Evolutionary conservation across 306 rosid genomes (phyloP), one percentile per base, ranked within the genome.

Genomic region (Dalbergia cultrata): DNA sequence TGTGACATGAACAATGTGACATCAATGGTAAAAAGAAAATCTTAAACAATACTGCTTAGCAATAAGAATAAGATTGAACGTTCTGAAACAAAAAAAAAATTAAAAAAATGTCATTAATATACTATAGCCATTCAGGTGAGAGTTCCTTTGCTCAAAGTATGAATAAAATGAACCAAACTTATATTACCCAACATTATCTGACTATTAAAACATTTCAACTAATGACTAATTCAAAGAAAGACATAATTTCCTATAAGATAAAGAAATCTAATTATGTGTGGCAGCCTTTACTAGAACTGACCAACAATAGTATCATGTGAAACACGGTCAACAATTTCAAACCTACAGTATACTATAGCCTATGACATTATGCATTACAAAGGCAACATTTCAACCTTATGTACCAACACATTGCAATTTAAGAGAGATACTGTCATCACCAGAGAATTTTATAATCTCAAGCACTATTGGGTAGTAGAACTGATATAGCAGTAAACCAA

Each of bases 351-450:
- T 33, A 54, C 57, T 58, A 41, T 53, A 81, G 35, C 66, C 70
- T 47, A 67, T 5, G 59, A 58, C 68, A 21, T 21, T 41, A 49
- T 57, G 74, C 35, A 63, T 72, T 26, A 35, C 34, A 73, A 70
- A 65, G 69, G 7, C 21, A 73, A 82, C 75, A 53, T 78, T 47
- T 74, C 60, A 73, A 83, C 45, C 41, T 58, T 67, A 49, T 21
- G 45, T 53, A 67, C 63, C 33, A 39, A 13, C 63, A 72, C 18
- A 72, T 41, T 49, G 16, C 58, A 68, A 53, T 66, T 13, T 34
- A 53, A 34, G 75, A 34, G 81, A 65, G 58, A 73, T 67, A 65
- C 56, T 39, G 49, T 39, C 70, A 70, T 44, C 43, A 26, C 31
- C 2, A 22, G 16, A 75, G 22, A 52, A 77, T 39, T 53, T 43